Evolutionary conservation across 768 basidiomycete genomes (phyloP), one percentile per base, ranked within the genome.

Genomic region (Tulasnella sp.): DNA sequence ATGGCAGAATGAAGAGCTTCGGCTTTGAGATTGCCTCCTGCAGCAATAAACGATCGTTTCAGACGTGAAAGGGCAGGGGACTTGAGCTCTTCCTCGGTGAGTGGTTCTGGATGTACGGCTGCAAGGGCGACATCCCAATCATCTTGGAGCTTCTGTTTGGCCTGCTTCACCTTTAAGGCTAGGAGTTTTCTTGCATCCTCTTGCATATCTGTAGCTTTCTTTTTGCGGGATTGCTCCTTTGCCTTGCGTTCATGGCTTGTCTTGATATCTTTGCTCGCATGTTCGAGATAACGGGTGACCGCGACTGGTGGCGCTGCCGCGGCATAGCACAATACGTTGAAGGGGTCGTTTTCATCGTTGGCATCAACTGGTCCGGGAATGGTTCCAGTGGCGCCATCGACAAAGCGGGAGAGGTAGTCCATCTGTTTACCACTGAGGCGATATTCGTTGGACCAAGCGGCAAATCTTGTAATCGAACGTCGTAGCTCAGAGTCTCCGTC

Each of bases 91-190:
- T 75, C 75, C 29, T 76, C 77, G 40, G 52, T 72, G 19, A 90
- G 79, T 8, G 87, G 83, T 0, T 83, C 86, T 3, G 90, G 87
- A 83, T 91, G 87, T 54, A 91, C 82, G 22, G 83, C 84, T 42
- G 79, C 77, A 8, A 95, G 82, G 72, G 94, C 82, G 3, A 80
- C 82, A 1, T 87, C 86, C 93, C 93, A 95, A 76, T 89, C 90
- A 40, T 83, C 83, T 81, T 91, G 90, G 77, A 91, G 86, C 75
- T 87, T 86, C 12, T 81, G 80, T 58, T 86, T 86, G 0, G 89
- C 88, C 76, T 90, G 89, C 31, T 89, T 88, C 3, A 89, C 91
- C 82, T 91, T 93, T 81, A 85, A 86, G 2, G 85, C 89, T 3
- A 93, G 82, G 4, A 85, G 64, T 22, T 67, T 71, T 74, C 76